Evolutionary conservation across 2,329 filamentous ascomycete species (phyloP).

Genomic region (Whalleya microplaca): DNA sequence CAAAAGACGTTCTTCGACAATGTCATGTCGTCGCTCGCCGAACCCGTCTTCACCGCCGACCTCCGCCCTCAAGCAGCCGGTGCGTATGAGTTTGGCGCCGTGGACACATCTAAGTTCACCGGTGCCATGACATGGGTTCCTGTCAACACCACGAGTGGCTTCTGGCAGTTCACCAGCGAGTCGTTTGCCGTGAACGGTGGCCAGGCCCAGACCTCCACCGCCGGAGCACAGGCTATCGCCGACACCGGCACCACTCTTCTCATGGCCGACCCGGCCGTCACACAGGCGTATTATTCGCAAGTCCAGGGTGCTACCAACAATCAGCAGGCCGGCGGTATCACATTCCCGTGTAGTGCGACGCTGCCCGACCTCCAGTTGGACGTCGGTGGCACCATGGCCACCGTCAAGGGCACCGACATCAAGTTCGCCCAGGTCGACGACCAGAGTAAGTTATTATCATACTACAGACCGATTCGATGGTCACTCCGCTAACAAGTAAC

Average conservation of each 20-base stretch:
- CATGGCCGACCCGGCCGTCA: constrained; percentile 58
- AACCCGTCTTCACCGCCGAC: constrained; percentile 42
- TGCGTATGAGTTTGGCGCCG: constrained; percentile 44
- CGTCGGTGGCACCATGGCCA: constrained; percentile 61
- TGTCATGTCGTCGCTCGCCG: constrained; percentile 32
- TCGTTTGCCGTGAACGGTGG: constrained; percentile 37
- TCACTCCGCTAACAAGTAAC: constrained; percentile 5
- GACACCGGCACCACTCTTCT: constrained; percentile 68
- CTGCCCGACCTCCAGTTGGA: constrained; percentile 57
- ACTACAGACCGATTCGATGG: not conserved
- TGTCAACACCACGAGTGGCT: constrained; percentile 39
- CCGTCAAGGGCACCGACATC: constrained; percentile 56
- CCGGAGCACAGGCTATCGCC: constrained; percentile 51
- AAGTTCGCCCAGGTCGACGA: constrained; percentile 55
- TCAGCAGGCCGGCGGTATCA: constrained; percentile 46
- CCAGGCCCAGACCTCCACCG: constrained; percentile 38
- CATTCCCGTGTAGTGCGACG: constrained; percentile 49
- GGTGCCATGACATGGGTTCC: constrained; percentile 40
- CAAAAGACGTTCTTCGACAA: constrained; percentile 43
- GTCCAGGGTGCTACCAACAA: constrained; percentile 48
- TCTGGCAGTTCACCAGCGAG: constrained; percentile 43
- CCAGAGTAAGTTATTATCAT: constrained; percentile 49
- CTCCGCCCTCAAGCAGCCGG: constrained; percentile 38
- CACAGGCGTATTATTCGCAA: constrained; percentile 52
- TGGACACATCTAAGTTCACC: constrained; percentile 40